phyloP scores from a whole-genome alignment of 345 rosid genomes.

The Ailanthus altissimus region DNA sequence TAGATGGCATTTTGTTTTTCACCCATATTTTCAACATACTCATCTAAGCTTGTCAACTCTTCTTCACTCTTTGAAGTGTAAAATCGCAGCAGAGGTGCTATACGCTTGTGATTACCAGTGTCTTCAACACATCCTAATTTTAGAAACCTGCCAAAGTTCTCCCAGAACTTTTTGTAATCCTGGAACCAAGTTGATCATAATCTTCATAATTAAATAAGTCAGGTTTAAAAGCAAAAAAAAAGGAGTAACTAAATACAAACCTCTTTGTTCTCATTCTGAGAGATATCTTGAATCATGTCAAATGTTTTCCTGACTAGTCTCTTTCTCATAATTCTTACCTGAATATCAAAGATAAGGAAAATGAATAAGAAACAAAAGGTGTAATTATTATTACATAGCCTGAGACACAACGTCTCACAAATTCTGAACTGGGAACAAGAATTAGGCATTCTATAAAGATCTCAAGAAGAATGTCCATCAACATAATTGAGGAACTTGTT shows the following conservation, averaged over 20 bases:
- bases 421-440: neutral
- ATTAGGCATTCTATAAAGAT: neutral
- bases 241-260: constrained; percentile 37
- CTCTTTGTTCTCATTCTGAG: constrained; percentile 90
- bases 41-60: constrained; percentile 78
- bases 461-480: neutral
- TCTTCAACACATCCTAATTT: constrained; percentile 97
- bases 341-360: constrained; percentile 11
- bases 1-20: constrained; percentile 95
- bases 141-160: constrained; percentile 87
- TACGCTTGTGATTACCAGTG: constrained; percentile 93
- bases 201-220: constrained; percentile 11
- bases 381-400: neutral
- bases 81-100: constrained; percentile 81
- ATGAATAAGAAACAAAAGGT: neutral
- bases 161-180: constrained; percentile 99
- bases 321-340: constrained; percentile 98
- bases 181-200: constrained; percentile 33
- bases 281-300: constrained; percentile 92
- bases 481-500: neutral
- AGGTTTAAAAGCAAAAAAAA: neutral
- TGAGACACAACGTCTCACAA: neutral
- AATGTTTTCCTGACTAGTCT: constrained; percentile 93
- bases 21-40: constrained; percentile 89
- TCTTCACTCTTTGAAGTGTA: constrained; percentile 84